Conservation (phyloP, 805 yeast genomes). For the Zygotorulaspora florentina region DNA sequence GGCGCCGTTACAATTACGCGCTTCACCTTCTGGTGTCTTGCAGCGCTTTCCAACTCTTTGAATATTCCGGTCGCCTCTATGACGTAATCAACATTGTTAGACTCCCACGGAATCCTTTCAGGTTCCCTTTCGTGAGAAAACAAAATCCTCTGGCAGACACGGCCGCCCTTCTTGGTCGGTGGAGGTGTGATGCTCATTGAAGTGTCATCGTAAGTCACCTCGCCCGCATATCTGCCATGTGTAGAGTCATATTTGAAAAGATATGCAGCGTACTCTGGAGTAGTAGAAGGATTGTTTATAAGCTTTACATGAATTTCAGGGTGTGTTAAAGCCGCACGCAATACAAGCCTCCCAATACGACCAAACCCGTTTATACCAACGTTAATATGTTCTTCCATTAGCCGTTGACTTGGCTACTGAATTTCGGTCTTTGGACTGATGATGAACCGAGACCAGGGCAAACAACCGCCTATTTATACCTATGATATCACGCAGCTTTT, state of each 20-base stretch:
- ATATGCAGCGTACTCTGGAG: conserved; percentile 87
- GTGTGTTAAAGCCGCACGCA: conserved; percentile 75
- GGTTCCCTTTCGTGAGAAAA: conserved; percentile 63
- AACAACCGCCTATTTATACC: too few species aligned
- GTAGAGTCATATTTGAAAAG: conserved; percentile 95
- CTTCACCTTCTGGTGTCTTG: conserved; percentile 83
- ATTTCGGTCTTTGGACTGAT: too few species aligned
- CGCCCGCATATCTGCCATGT: conserved; percentile 81
- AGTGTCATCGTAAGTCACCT: conserved; percentile 55
- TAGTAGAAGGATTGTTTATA: conserved; percentile 87
- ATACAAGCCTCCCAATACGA: conserved; percentile 85
- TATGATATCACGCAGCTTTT: too few species aligned
- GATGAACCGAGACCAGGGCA: too few species aligned
- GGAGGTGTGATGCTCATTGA: conserved; percentile 40
- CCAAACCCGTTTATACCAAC: conserved; percentile 95
- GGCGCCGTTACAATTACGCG: conserved; percentile 94
- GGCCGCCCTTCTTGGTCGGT: conserved; percentile 50
- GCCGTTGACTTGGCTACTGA: background rate
- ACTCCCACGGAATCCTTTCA: conserved; percentile 82
- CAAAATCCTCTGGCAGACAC: conserved; percentile 27
- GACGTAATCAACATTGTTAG: conserved; percentile 74
- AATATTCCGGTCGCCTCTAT: conserved; percentile 94
- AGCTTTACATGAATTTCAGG: conserved; percentile 78
- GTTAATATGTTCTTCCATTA: conserved; percentile 40
- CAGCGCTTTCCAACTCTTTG: conserved; percentile 76